A percentile compares a stretch with the other conserved stretches of the same genome.
Conservation (phyloP, 2,329 filamentous ascomycete species). For the Penicillium polonicum region DNA sequence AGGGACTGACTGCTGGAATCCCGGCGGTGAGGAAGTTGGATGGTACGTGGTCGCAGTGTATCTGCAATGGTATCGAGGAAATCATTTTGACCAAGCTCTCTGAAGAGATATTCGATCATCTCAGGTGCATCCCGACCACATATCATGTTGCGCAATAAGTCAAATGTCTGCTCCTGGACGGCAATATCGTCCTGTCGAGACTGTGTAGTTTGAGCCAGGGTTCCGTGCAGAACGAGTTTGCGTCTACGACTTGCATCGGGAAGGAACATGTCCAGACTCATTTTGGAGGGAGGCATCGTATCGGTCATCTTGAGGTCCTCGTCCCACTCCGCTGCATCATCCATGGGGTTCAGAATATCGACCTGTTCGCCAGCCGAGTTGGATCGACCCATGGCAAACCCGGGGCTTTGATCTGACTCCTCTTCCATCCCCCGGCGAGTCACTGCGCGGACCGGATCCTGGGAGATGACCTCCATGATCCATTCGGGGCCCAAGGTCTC, state of each 20-base stretch:
- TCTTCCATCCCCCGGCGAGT: slow-evolving; percentile 33
- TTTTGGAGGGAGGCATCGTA: slow-evolving; percentile 42
- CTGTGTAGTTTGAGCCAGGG: slow-evolving; percentile 66
- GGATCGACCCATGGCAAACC: slow-evolving; percentile 54
- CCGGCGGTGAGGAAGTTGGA: slow-evolving; percentile 33
- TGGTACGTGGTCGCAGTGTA: slow-evolving; percentile 63
- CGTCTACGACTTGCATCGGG: slow-evolving; percentile 42
- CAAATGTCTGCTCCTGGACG: slow-evolving; percentile 86
- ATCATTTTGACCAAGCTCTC: slow-evolving; percentile 69
- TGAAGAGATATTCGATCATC: slow-evolving; percentile 85
- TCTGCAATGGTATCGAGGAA: slow-evolving; percentile 78
- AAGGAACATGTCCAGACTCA: slow-evolving; percentile 39
- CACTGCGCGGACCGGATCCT: slow-evolving; percentile 44
- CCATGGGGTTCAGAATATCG: slow-evolving; percentile 57
- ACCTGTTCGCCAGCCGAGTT: slow-evolving; percentile 62
- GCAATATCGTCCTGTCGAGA: slow-evolving; percentile 74
- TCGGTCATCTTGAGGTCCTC: slow-evolving; percentile 39
- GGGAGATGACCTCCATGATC: slow-evolving; percentile 75
- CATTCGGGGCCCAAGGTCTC: slow-evolving; percentile 75
- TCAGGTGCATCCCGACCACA: slow-evolving; percentile 59
- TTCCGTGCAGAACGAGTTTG: slow-evolving; percentile 56
- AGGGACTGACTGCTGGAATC: slow-evolving; percentile 32
- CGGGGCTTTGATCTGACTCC: slow-evolving; percentile 32
- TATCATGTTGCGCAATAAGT: slow-evolving; percentile 87
- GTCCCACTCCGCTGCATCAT: slow-evolving; percentile 29